A percentile compares a stretch with the other conserved stretches of the same genome.
phyloP scores from a whole-genome alignment of 2,329 filamentous ascomycete genomes.

The Fusarium temperatum region DNA sequence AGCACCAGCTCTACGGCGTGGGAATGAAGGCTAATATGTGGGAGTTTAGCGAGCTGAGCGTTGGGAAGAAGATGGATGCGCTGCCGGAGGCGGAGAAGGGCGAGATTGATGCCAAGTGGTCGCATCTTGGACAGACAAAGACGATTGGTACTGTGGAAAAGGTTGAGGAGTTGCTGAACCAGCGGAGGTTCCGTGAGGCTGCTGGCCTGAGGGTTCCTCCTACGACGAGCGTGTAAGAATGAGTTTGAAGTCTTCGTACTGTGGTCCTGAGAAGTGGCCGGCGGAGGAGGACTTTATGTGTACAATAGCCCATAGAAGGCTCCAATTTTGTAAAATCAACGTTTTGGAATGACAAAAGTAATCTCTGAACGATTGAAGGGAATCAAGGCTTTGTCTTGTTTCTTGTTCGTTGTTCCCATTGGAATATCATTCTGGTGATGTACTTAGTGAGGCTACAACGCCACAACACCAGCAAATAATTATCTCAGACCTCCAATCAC shows the following conservation, averaged over 20 bases:
- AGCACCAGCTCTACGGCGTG: slow-evolving; percentile 93
- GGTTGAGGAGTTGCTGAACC: slow-evolving; percentile 65
- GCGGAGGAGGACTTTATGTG: slow-evolving; percentile 24
- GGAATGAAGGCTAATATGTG: slow-evolving; percentile 99
- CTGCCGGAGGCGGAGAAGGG: slow-evolving; percentile 36
- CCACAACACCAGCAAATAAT: not conserved
- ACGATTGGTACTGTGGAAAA: slow-evolving; percentile 61
- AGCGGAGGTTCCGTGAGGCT: slow-evolving; percentile 57
- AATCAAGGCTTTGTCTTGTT: no score
- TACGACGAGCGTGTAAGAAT: slow-evolving; percentile 28
- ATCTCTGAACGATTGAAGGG: not conserved
- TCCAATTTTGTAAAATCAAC: slow-evolving; percentile 35
- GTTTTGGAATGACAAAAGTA: slow-evolving; percentile 8
- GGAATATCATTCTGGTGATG: not conserved
- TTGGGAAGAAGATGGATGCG: slow-evolving; percentile 38
- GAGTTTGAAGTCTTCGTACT: not conserved
- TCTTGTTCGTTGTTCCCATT: no score
- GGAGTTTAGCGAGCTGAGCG: slow-evolving; percentile 80
- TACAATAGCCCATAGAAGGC: slow-evolving; percentile 39
- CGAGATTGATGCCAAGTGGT: slow-evolving; percentile 62
- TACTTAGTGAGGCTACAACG: not conserved
- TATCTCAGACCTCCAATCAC: not conserved
- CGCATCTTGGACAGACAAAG: slow-evolving; percentile 63
- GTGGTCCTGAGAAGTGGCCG: slow-evolving; percentile 10
- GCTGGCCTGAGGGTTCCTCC: slow-evolving; percentile 43